Conservation (phyloP, 352 stramenopile species). For the Phytophthora idaei region DNA sequence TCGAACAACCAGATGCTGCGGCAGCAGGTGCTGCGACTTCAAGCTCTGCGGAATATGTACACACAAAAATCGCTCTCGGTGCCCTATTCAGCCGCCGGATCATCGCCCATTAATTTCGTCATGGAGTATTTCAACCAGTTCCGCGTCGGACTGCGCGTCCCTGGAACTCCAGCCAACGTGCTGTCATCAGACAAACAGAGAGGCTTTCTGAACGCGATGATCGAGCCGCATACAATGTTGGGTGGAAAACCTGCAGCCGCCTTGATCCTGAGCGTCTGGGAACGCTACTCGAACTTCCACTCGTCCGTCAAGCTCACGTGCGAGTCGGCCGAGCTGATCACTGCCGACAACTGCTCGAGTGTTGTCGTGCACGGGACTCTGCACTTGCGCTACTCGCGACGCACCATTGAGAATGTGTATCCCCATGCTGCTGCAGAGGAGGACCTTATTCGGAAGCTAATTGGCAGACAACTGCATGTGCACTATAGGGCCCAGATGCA, state of each 20-base stretch:
- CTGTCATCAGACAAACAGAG: conserved; percentile 22
- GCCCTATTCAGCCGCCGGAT: conserved; percentile 13
- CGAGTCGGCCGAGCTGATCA: conserved; percentile 29
- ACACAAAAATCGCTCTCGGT: conserved; percentile 18
- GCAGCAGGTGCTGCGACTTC: conserved; percentile 31
- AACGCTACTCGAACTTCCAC: conserved; percentile 37
- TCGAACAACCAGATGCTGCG: conserved; percentile 23
- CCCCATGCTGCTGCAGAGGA: conserved; percentile 41
- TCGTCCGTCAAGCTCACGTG: conserved; percentile 38
- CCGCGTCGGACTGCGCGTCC: conserved; percentile 28
- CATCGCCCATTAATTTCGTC: conserved; percentile 34
- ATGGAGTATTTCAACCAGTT: conserved; percentile 51
- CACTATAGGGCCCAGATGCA: conserved; percentile 50
- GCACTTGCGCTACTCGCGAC: conserved; percentile 52
- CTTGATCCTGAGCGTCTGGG: conserved; percentile 35
- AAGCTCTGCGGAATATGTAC: conserved; percentile 24
- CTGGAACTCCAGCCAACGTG: conserved; percentile 3
- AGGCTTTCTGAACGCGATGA: conserved; percentile 32
- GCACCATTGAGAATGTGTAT: conserved; percentile 56
- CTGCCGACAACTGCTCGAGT: conserved; percentile 28
- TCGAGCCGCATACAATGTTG: conserved; percentile 34
- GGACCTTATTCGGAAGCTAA: conserved; percentile 48
- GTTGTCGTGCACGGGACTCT: conserved; percentile 38
- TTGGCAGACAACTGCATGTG: conserved; percentile 51
- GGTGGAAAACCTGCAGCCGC: conserved; percentile 22